phyloP scores from a whole-genome alignment of 495 filamentous ascomycete genomes.

The Xylaria flabelliformis region DNA sequence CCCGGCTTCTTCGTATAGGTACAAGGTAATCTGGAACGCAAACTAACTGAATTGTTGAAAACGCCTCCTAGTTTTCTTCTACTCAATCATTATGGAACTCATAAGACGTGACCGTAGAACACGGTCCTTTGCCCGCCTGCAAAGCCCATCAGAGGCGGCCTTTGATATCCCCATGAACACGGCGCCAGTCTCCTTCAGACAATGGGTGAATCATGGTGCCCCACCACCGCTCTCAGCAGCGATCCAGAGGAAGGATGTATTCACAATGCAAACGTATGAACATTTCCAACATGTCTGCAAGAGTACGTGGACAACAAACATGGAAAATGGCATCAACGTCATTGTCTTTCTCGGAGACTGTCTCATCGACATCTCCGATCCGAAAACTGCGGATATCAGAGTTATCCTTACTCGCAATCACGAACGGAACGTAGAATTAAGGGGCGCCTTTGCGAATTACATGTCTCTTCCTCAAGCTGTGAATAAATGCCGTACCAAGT shows the following conservation, averaged over 20 bases:
- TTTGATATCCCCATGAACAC: not conserved
- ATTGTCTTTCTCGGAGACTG: slow-evolving; percentile 3
- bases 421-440: slow-evolving; percentile 1
- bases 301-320: not conserved
- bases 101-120: not conserved
- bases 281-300: not conserved
- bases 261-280: slow-evolving; percentile 1
- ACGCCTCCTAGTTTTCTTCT: not conserved
- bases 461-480: not conserved
- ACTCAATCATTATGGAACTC: not conserved
- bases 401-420: not conserved
- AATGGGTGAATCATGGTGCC: not conserved
- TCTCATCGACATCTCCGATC: not conserved
- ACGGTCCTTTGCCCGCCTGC: not conserved
- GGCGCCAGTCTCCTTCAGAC: not conserved
- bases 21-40: not conserved
- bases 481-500: not conserved
- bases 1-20: not conserved
- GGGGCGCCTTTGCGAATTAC: not conserved
- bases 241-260: slow-evolving; percentile 6
- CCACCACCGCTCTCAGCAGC: not conserved
- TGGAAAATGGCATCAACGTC: slow-evolving; percentile 7
- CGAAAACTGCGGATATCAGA: not conserved
- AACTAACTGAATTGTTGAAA: not conserved
- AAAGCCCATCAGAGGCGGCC: slow-evolving; percentile 1